phyloP scores from a whole-genome alignment of 805 yeast genomes.

The Kluyveromyces wickerhamii region DNA sequence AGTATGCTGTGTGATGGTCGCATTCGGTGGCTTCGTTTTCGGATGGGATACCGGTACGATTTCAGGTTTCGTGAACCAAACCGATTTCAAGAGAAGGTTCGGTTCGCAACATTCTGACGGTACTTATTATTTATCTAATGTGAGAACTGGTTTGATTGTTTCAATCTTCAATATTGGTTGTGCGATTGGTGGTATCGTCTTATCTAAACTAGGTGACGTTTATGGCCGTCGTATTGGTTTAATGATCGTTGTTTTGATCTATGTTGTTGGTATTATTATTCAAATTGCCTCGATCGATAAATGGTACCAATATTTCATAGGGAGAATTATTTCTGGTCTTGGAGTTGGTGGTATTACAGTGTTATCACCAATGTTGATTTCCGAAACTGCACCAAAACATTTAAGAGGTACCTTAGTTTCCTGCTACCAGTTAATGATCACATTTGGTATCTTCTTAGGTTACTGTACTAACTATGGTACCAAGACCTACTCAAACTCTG shows the following conservation, averaged over 20 bases:
- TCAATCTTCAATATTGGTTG: slow-evolving; percentile 64
- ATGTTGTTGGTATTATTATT: slow-evolving; percentile 57
- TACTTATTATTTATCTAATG: slow-evolving; percentile 38
- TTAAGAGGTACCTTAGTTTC: slow-evolving; percentile 67
- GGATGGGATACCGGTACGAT: slow-evolving; percentile 80
- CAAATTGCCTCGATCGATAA: slow-evolving; percentile 46
- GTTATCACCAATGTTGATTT: slow-evolving; percentile 62
- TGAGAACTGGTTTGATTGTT: slow-evolving; percentile 48
- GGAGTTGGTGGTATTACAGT: slow-evolving; percentile 76
- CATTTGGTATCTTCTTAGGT: slow-evolving; percentile 68
- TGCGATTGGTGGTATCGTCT: slow-evolving; percentile 58
- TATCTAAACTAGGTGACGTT: slow-evolving; percentile 50
- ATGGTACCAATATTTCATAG: slow-evolving; percentile 67
- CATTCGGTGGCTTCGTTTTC: slow-evolving; percentile 44
- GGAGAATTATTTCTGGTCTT: slow-evolving; percentile 61
- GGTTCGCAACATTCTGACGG: slow-evolving; percentile 42
- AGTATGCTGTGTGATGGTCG: slow-evolving; percentile 21
- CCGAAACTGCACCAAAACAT: slow-evolving; percentile 32
- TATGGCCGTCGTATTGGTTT: slow-evolving; percentile 59
- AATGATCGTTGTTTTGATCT: slow-evolving; percentile 50
- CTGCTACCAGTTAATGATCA: slow-evolving; percentile 61
- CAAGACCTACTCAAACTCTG: slow-evolving; percentile 32
- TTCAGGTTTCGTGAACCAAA: slow-evolving; percentile 55
- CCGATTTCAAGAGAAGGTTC: slow-evolving; percentile 49
- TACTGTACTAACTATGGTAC: slow-evolving; percentile 65